A percentile compares a stretch with the other conserved stretches of the same genome.
These are phyloP conservation scores for Yamadazyma sp. DNA, from an alignment of 1,139 yeast species.

Conservation along the genomic window DNA sequence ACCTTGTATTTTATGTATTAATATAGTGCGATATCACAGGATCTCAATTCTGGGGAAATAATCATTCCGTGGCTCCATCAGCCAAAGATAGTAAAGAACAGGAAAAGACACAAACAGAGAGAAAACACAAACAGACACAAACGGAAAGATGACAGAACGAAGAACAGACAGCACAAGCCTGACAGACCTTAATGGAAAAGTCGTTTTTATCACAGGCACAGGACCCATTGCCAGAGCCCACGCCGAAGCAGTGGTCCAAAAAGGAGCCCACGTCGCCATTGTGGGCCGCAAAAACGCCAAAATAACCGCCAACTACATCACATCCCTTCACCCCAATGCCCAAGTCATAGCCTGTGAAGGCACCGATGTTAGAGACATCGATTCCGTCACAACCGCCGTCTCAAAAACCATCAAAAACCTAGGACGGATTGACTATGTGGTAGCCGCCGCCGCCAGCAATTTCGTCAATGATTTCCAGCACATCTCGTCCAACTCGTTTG, in stretches of 20 bases:
- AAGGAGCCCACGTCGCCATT: conserved; percentile 87
- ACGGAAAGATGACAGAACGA: background rate
- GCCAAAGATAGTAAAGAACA: no score
- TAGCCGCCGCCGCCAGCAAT: conserved; percentile 97
- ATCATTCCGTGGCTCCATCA: no score
- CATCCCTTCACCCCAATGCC: conserved; percentile 53
- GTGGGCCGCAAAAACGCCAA: conserved; percentile 77
- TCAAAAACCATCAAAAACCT: conserved; percentile 59
- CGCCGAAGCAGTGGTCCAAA: conserved; percentile 72
- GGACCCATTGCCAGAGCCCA: conserved; percentile 89
- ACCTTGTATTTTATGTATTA: conserved; percentile 1
- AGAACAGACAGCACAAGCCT: background rate
- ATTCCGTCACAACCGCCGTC: conserved; percentile 60
- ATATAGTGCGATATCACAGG: background rate
- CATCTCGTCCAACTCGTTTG: conserved; percentile 81
- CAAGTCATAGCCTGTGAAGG: conserved; percentile 67
- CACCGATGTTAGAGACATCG: conserved; percentile 73
- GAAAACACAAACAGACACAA: background rate
- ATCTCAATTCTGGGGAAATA: background rate
- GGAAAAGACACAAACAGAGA: no score
- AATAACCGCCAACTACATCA: conserved; percentile 65
- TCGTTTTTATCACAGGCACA: conserved; percentile 90
- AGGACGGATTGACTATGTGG: conserved; percentile 78
- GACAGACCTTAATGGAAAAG: conserved; percentile 51
- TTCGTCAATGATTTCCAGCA: conserved; percentile 78